Conservation (phyloP, 2,329 filamentous ascomycete species). For the Ceratocystis destructans region DNA sequence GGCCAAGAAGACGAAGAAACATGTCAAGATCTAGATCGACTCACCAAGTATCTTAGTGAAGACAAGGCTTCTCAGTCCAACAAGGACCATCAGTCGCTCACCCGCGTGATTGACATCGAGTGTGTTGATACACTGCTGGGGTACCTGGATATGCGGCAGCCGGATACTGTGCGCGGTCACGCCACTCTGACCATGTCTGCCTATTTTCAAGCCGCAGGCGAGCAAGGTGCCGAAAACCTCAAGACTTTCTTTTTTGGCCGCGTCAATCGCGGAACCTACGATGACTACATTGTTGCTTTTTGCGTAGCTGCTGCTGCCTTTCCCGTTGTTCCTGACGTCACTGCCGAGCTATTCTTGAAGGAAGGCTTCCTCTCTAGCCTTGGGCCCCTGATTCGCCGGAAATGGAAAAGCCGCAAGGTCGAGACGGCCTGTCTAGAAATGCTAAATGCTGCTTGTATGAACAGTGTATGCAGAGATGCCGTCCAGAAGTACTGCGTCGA, state of each 20-base stretch:
- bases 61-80: constrained; percentile 36
- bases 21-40: constrained; percentile 42
- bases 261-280: constrained; percentile 61
- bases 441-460: constrained; percentile 82
- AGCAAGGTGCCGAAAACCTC: constrained; percentile 56
- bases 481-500: constrained; percentile 72
- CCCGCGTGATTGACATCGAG: constrained; percentile 54
- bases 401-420: constrained; percentile 72
- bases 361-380: constrained; percentile 74
- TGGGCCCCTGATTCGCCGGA: constrained; percentile 60
- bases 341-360: constrained; percentile 67
- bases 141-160: constrained; percentile 72
- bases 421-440: constrained; percentile 79
- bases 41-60: constrained; percentile 46
- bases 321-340: constrained; percentile 65
- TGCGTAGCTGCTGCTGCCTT: constrained; percentile 85
- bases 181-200: constrained; percentile 72
- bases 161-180: constrained; percentile 60
- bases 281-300: constrained; percentile 82
- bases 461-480: constrained; percentile 65
- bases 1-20: constrained; percentile 69
- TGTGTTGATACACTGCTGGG: constrained; percentile 75
- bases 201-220: constrained; percentile 63
- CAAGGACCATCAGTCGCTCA: constrained; percentile 35
- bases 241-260: constrained; percentile 60